Base-by-base conservation (phyloP, 1,139 yeast genomes). In the Protomyces gravidus region DNA sequence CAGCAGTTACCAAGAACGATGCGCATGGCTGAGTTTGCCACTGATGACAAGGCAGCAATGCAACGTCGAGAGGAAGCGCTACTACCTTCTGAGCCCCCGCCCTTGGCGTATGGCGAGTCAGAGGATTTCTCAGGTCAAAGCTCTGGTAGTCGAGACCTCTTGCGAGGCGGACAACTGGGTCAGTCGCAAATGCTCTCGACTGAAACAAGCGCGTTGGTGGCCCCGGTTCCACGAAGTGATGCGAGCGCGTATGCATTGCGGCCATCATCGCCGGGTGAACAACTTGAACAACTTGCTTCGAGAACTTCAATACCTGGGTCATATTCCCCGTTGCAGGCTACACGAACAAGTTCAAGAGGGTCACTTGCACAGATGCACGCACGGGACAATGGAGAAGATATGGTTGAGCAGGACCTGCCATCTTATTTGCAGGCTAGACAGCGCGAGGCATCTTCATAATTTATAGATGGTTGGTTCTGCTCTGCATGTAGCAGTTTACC, bases 41-140 rank as follows among this genome's bases (percentile, higher is more conserved):
- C 33, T n/a, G 19, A 5, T 15, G 15, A 25, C 6, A 46, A 46
- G 36, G n/a, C 13, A 25, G 50, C 27, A 27, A 25, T 46, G 32
- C 50, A 21, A 11, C 36, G n/a, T 6, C 19, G 26, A 15, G 50
- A 46, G 15, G 36, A 23, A 13, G 32, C 50, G 17, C n/a, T 27
- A 23, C 50, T 46, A 19, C 50, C 50, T 3, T 25, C 33, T 25
- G 50, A 26, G 32, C 48, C 48, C n/a, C 50, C 50, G 15, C n/a
- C 47, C 9, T 11, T 28, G 50, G 27, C 30, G 2, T 23, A 45
- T 45, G 27, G 13, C 5, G 45, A 5, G 36, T 15, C 11, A 30
- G 36, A 30, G 36, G n/a, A n/a, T n/a, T n/a, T n/a, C n/a, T n/a
- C n/a, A n/a, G n/a, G 4, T 2, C 36, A 30, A 30, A 15, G 36